Percentiles rank a stretch among this genome's conserved stretches.
Evolutionary conservation across 345 rosid genomes (phyloP).

Genomic region (Clarkia xantiana): DNA sequence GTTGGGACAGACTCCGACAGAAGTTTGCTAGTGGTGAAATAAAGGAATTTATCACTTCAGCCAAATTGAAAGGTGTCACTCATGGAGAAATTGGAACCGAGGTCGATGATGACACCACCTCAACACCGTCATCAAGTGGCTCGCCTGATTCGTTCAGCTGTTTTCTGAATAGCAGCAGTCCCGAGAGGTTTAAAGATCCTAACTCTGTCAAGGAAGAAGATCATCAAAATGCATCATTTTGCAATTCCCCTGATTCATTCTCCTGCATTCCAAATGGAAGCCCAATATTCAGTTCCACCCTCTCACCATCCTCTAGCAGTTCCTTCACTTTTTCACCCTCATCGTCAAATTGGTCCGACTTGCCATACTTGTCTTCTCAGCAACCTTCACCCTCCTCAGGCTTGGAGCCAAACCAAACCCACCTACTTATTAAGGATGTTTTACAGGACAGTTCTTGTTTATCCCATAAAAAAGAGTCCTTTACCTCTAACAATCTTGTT

Average conservation of each 20-base stretch:
- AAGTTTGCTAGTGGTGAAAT: slow-evolving; percentile 46
- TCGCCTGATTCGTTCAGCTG: slow-evolving; percentile 35
- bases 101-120: slow-evolving; percentile 5
- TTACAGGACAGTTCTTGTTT: too few species aligned
- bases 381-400: slow-evolving; percentile 50
- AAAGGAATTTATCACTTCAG: slow-evolving; percentile 35
- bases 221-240: slow-evolving; percentile 13
- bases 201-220: slow-evolving; percentile 15
- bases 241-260: slow-evolving; percentile 25
- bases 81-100: too few species aligned
- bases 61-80: slow-evolving; percentile 18
- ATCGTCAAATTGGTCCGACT: slow-evolving; percentile 61
- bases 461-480: slow-evolving; percentile 2
- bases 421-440: too few species aligned
- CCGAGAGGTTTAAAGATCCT: slow-evolving; percentile 12
- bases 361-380: slow-evolving; percentile 37
- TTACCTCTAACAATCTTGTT: slow-evolving; percentile 11
- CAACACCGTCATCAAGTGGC: slow-evolving; percentile 26
- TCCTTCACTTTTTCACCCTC: slow-evolving; percentile 58
- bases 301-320: slow-evolving; percentile 59
- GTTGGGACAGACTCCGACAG: slow-evolving; percentile 49
- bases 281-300: slow-evolving; percentile 27
- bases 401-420: slow-evolving; percentile 21
- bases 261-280: slow-evolving; percentile 23
- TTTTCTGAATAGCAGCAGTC: slow-evolving; percentile 14